phyloP scores from a whole-genome alignment of 2,329 filamentous ascomycete genomes.

The Rhynchosporium graminicola region DNA sequence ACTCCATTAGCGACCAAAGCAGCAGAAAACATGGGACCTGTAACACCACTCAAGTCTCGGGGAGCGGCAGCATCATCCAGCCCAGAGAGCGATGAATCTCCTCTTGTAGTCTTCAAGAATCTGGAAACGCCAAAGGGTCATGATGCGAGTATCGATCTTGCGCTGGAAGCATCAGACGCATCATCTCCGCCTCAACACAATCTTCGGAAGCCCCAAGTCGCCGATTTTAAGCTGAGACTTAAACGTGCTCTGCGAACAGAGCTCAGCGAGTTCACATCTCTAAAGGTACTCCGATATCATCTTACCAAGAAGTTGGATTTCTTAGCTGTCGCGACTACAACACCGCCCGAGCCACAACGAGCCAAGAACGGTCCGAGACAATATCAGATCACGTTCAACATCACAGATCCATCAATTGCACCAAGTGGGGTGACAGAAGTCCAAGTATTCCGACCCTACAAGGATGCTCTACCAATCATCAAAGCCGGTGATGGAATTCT shows the following conservation, averaged over 20 bases:
- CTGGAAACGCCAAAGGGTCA: slow-evolving; percentile 32
- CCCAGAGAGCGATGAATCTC: slow-evolving; percentile 23
- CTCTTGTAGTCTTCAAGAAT: slow-evolving; percentile 31
- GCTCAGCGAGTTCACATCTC: slow-evolving; percentile 54
- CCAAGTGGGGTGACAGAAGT: slow-evolving; percentile 54
- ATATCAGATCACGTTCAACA: slow-evolving; percentile 58
- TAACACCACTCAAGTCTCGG: slow-evolving; percentile 21
- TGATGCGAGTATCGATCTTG: slow-evolving; percentile 39
- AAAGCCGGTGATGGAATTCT: slow-evolving; percentile 59
- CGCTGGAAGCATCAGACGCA: slow-evolving; percentile 24
- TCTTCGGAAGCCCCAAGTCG: slow-evolving; percentile 20
- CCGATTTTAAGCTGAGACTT: slow-evolving; percentile 34
- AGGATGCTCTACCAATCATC: slow-evolving; percentile 56
- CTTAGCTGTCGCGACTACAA: slow-evolving; percentile 55
- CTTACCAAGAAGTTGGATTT: slow-evolving; percentile 54
- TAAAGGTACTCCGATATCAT: slow-evolving; percentile 54
- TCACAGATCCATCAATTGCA: slow-evolving; percentile 57
- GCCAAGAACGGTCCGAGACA: slow-evolving; percentile 60
- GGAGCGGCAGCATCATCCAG: neutral
- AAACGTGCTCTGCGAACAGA: slow-evolving; percentile 40
- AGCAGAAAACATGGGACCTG: slow-evolving; percentile 22
- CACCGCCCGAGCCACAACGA: slow-evolving; percentile 52
- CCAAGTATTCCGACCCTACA: slow-evolving; percentile 60
- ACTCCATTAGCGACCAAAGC: neutral
- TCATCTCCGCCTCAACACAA: slow-evolving; percentile 12